Evolutionary conservation across 345 rosid species (phyloP).

Genomic region (Tarenaya hassleriana): DNA sequence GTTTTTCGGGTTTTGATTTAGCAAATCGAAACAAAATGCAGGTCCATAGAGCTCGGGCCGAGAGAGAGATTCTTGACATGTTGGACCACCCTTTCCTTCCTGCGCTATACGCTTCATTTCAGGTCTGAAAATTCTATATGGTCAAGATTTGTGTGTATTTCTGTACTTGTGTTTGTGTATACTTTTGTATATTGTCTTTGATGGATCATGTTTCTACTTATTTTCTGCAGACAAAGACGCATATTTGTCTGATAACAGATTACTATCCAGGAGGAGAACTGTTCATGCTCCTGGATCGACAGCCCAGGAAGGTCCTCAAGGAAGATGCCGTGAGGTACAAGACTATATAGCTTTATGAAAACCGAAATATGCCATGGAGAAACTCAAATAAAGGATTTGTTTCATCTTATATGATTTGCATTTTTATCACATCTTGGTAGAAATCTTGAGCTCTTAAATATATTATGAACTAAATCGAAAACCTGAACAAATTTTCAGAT

Average conservation of each 20-base stretch:
- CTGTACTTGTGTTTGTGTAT: not conserved
- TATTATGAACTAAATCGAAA: not conserved
- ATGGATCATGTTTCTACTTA: conserved; percentile 7
- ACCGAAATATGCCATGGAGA: no score
- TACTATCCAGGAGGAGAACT: conserved; percentile 95
- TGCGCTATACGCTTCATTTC: conserved; percentile 95
- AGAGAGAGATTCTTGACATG: conserved; percentile 86
- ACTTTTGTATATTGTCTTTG: not conserved
- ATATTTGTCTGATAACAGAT: conserved; percentile 89
- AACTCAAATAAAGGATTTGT: no score
- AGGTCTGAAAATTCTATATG: conserved; percentile 34
- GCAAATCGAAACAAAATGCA: conserved; percentile 15
- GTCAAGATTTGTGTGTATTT: no score
- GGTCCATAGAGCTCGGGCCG: conserved; percentile 99
- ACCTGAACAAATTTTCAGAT: conserved; percentile 36
- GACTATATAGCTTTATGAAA: not conserved
- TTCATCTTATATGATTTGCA: no score
- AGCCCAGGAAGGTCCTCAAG: conserved; percentile 73
- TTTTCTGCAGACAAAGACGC: conserved; percentile 78
- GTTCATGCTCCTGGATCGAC: conserved; percentile 79
- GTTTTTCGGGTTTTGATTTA: conserved; percentile 4
- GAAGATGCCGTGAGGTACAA: conserved; percentile 87
- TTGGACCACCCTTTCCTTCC: conserved; percentile 99
- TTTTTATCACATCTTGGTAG: no score
- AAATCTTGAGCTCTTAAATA: not conserved